Evolutionary conservation across 257 asterid species (phyloP).

Genomic region (Jasminum sambac): DNA sequence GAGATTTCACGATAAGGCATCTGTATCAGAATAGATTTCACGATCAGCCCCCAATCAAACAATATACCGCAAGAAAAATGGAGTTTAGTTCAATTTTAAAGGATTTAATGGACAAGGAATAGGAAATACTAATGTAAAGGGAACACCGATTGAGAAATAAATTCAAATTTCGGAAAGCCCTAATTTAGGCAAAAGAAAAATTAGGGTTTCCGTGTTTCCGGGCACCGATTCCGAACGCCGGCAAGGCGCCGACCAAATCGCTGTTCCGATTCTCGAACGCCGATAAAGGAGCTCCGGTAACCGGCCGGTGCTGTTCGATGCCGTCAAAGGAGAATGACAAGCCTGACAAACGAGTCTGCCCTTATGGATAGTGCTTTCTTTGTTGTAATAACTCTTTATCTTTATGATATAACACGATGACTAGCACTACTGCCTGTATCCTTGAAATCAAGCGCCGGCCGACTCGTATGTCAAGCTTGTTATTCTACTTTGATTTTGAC

Average conservation of each 20-base stretch:
- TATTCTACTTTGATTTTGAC: not conserved
- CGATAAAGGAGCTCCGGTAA: not conserved
- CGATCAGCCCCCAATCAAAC: not conserved
- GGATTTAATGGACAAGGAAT: not conserved
- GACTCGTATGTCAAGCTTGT: not conserved
- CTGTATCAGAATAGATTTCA: not conserved
- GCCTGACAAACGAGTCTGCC: not conserved
- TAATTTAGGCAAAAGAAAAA: not conserved
- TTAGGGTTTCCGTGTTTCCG: not conserved
- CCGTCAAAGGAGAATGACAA: constrained; percentile 7
- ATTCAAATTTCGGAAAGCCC: not conserved
- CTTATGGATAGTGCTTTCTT: not conserved
- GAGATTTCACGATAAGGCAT: not conserved
- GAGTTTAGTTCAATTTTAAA: not conserved
- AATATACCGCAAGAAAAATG: not conserved
- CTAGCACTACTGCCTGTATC: not conserved
- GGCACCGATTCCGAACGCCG: not conserved
- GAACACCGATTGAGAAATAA: not conserved
- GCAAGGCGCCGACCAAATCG: not conserved
- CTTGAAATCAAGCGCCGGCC: not conserved
- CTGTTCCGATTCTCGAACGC: not conserved
- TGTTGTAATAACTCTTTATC: too few relatives aligned
- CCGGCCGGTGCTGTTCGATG: not conserved
- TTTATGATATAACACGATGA: too few relatives aligned
- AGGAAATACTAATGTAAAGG: not conserved